phyloP scores from a whole-genome alignment of 257 asterid genomes.

The Solanum virginianum region DNA sequence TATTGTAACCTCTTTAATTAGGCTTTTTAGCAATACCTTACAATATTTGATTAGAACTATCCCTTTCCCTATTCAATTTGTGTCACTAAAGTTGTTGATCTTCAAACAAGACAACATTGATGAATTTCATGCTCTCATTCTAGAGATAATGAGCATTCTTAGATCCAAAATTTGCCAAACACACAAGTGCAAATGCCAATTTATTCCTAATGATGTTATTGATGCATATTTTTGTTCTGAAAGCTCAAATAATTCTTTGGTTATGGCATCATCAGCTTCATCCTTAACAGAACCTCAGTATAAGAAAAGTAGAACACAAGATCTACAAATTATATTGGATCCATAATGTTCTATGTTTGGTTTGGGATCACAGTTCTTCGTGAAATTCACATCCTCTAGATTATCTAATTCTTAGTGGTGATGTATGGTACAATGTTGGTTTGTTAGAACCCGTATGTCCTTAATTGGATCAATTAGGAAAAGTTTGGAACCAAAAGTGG shows the following conservation, averaged over 20 bases:
- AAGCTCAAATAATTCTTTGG: constrained; percentile 28
- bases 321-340: constrained; percentile 29
- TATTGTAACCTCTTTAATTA: no score
- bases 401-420: not conserved
- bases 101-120: no score
- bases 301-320: constrained; percentile 27
- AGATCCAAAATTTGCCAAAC: not conserved
- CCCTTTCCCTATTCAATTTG: no score
- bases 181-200: constrained; percentile 17
- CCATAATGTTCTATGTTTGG: constrained; percentile 19
- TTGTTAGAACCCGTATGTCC: no score
- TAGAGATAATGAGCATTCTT: constrained; percentile 6
- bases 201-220: constrained; percentile 21
- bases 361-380: constrained; percentile 4
- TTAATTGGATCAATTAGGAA: no score
- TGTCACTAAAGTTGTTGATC: no score
- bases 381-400: constrained; percentile 22
- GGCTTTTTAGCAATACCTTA: no score
- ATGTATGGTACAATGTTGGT: not conserved
- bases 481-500: no score
- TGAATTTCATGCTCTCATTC: constrained; percentile 18
- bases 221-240: constrained; percentile 31
- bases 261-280: not conserved
- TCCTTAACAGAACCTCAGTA: constrained; percentile 14
- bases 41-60: no score